These are phyloP conservation scores for Kingdonia uniflora DNA, from an alignment of 164 flowering plant genomes.

Conservation along the genomic window DNA sequence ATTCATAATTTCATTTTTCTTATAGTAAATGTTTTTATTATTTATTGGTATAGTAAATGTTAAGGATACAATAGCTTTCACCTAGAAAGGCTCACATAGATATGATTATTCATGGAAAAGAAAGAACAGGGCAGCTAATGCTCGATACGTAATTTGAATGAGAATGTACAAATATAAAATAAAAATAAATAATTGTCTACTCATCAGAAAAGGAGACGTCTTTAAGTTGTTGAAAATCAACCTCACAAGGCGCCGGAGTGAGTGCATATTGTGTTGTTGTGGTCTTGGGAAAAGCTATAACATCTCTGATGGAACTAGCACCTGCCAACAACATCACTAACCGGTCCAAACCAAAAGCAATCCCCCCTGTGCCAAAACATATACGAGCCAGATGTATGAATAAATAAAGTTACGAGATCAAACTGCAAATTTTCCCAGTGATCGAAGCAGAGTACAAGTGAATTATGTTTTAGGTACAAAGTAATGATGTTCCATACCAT, in stretches of 20 bases:
- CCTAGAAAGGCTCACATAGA: too few relatives aligned
- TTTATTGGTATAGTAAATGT: too few relatives aligned
- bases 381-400: too few relatives aligned
- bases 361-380: constrained; percentile 56
- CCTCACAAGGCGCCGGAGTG: constrained; percentile 74
- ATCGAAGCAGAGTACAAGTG: background rate
- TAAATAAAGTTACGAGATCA: too few relatives aligned
- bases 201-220: constrained; percentile 37
- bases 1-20: too few relatives aligned
- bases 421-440: background rate
- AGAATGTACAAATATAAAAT: background rate
- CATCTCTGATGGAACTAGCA: constrained; percentile 83
- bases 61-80: too few relatives aligned
- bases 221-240: constrained; percentile 77
- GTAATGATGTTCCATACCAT: constrained; percentile 50
- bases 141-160: too few relatives aligned
- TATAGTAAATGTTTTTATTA: too few relatives aligned
- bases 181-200: background rate
- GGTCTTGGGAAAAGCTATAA: constrained; percentile 95
- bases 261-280: constrained; percentile 88
- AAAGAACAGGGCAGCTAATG: too few relatives aligned
- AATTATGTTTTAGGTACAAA: too few relatives aligned
- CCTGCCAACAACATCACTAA: constrained; percentile 84
- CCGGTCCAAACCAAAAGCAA: constrained; percentile 87
- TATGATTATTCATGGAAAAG: too few relatives aligned